Conservation (phyloP, 2,329 filamentous ascomycete species). For the Aspergillus flavus region DNA sequence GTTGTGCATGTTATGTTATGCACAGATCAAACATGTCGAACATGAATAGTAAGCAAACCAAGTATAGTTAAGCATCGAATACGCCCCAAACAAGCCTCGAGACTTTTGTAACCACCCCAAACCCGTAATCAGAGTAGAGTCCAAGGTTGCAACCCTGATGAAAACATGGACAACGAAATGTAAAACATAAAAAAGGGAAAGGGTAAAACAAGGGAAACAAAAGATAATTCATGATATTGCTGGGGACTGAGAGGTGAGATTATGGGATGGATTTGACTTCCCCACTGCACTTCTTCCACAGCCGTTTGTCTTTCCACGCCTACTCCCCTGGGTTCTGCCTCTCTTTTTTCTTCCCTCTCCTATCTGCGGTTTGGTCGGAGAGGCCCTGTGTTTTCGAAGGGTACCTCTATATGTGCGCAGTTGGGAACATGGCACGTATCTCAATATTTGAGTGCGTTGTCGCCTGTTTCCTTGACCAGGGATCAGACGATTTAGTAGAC, state of each 20-base stretch:
- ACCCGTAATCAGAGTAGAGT: slow-evolving; percentile 16
- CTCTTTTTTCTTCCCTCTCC: not conserved
- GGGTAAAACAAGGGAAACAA: slow-evolving; percentile 12
- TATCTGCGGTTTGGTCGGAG: not conserved
- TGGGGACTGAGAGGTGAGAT: slow-evolving; percentile 1
- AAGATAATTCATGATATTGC: slow-evolving; percentile 18
- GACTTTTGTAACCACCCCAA: slow-evolving; percentile 25
- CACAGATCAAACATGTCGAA: slow-evolving; percentile 19
- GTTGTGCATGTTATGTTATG: slow-evolving; percentile 9
- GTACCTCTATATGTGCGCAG: slow-evolving; percentile 3
- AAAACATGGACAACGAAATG: slow-evolving; percentile 18
- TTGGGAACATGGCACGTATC: slow-evolving; percentile 4
- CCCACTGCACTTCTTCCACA: not conserved
- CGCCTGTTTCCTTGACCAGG: slow-evolving; percentile 13
- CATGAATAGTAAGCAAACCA: slow-evolving; percentile 17
- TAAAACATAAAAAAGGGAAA: slow-evolving; percentile 10
- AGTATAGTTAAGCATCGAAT: slow-evolving; percentile 19
- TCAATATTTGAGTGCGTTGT: slow-evolving; percentile 8
- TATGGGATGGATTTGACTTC: not conserved
- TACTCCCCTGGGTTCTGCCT: not conserved
- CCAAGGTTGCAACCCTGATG: slow-evolving; percentile 13
- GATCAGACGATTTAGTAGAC: slow-evolving; percentile 69
- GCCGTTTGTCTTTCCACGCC: not conserved
- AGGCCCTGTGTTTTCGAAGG: not conserved
- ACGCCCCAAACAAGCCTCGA: slow-evolving; percentile 23